Evolutionary conservation across 257 asterid genomes (phyloP), one percentile per base, ranked within the genome.

Genomic region (Scutellaria baicalensis): DNA sequence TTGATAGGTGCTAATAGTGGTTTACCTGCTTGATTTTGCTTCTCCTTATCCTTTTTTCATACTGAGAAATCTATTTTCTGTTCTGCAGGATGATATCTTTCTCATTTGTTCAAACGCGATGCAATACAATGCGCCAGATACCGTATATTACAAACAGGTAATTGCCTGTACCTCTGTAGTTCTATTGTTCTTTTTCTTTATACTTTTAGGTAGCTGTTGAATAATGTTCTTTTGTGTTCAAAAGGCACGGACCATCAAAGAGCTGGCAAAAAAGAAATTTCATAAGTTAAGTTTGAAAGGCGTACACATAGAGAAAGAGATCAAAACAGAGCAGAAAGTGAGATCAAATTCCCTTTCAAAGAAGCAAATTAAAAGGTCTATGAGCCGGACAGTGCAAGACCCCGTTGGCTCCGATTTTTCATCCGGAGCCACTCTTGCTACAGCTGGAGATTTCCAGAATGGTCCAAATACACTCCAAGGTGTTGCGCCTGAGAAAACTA

Each of bases 61-160:
- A 16, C 16, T 55, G 35, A 55, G 23, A 58, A 23, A 21, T 59
- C 4, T 35, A n/a, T 57, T 57, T 66, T 57, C 44, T 45, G 40
- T 52, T 60, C 16, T 80, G 79, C 96, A 95, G 99, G 80, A 88
- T 77, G 99, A 95, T 75, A 79, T 95, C 64, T 89, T 79, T 74
- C 90, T 89, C 71, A 86, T 95, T 75, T 89, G 99, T 76, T 83
- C 96, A 55, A 95, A 95, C 5, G 98, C 99, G 48, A 95, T 95
- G 99, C 90, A 84, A 75, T 95, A 95, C 80, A 95, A 95, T 84
- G 82, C 90, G 35, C 86, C 99, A 1, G 96, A 88, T 80, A 89
- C 99, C 55, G 64, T 95, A 79, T 95, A 91, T 74, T 27, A 89
- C 78, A 92, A 88, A 80, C 99, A 95, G 91, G 99, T 92, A 84